Base-by-base conservation (phyloP, 1,284 basidiomycete genomes). In the Jaminaea rosea region DNA sequence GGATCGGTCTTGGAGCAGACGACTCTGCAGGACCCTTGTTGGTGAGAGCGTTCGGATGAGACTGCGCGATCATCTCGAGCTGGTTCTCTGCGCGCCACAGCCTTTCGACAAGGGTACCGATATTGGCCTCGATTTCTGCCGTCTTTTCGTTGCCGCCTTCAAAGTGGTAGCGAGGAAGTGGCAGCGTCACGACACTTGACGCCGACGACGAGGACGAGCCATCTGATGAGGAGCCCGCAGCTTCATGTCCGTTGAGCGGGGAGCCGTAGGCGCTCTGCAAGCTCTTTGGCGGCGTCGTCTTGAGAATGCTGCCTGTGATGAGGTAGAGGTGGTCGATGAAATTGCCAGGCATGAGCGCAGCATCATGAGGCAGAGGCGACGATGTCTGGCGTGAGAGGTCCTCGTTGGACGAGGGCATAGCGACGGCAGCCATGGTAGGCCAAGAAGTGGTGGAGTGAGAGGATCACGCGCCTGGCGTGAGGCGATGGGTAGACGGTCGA, bases 311-410 rank as follows among this genome's bases (percentile, higher is more conserved):
- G 50, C 63, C 58, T 32, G 67, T 69, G 47, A 69, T 56, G 47
- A 66, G 53, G 23, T 60, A 50, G 46, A 69, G 60, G 47, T 69
- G 65, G 56, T 69, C 67, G 45, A 69, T 51, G 29, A 69, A 67
- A 34, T 69, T 59, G 48, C 31, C 52, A 9, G 67, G 67, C 2
- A 67, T n/a, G n/a, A n/a, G 55, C 23, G 61, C 47, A n/a, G 46
- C 57, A 2, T 56, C 50, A 49, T 58, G 55, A 1, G 66, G 66
- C 19, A 69, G 55, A 8, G 64, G 64, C 0, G 60, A 59, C 5
- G 65, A 58, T n/a, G 66, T 69, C 27, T 49, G 55, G 34, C 66
- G 58, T 21, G 59, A 54, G 62, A 64, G n/a, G n/a, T n/a, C n/a
- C n/a, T n/a, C n/a, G n/a, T n/a, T n/a, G n/a, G n/a, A n/a, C n/a